These are phyloP conservation scores for Scheffersomyces cryptocercus DNA, from an alignment of 1,139 yeast species.

Conservation along the genomic window DNA sequence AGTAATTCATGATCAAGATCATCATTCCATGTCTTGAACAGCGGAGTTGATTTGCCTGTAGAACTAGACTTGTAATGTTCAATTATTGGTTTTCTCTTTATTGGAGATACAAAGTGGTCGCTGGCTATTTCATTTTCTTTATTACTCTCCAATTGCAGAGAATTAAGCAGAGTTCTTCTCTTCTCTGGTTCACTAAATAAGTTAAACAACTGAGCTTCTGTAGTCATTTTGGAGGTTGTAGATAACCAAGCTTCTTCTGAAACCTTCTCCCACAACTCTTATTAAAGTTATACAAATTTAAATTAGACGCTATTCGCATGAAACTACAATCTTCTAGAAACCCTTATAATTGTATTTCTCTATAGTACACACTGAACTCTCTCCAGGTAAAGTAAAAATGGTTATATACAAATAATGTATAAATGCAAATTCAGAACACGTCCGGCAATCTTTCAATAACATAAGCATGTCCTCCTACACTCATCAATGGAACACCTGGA, in stretches of 20 bases:
- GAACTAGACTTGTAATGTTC: not conserved
- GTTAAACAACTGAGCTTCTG: too few relatives aligned
- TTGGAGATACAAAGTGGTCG: not conserved
- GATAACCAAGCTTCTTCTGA: too few relatives aligned
- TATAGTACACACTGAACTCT: constrained; percentile 4
- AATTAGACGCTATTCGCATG: too few relatives aligned
- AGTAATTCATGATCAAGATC: not conserved
- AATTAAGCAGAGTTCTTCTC: too few relatives aligned
- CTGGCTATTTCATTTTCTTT: not conserved
- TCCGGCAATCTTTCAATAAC: constrained; percentile 95
- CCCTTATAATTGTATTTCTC: not conserved
- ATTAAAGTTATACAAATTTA: too few relatives aligned
- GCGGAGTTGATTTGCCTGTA: not conserved
- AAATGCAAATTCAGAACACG: constrained; percentile 56
- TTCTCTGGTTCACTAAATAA: too few relatives aligned
- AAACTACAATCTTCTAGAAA: too few relatives aligned
- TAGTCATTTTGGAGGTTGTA: too few relatives aligned
- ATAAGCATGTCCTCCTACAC: constrained; percentile 91
- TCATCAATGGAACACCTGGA: constrained; percentile 95
- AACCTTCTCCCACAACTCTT: too few relatives aligned
- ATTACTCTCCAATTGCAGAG: not conserved
- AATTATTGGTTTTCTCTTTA: not conserved
- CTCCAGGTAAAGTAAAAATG: constrained; percentile 6
- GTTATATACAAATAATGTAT: not conserved
- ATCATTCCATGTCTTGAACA: not conserved